Conservation (phyloP, 148 eudicot genomes). For the Pouteria glomerata region DNA sequence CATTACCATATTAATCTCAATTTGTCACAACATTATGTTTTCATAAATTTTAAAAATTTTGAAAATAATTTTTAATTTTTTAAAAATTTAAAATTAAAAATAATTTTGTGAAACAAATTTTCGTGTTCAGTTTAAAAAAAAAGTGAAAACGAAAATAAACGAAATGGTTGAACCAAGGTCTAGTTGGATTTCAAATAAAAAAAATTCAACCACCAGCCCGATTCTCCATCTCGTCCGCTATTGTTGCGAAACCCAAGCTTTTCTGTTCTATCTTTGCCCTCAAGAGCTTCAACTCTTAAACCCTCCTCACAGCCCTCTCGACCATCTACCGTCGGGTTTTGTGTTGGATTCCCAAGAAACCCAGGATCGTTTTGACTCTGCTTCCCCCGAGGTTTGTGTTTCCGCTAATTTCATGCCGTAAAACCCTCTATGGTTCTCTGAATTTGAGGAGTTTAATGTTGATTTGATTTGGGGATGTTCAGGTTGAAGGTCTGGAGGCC, state of each 20-base stretch:
- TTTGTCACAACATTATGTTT: no score
- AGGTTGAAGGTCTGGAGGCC: background rate
- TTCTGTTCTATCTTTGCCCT: slow-evolving; percentile 14
- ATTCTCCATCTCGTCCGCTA: slow-evolving; percentile 22
- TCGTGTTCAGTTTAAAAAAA: no score
- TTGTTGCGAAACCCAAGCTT: slow-evolving; percentile 18
- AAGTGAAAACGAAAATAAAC: no score
- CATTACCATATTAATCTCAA: no score
- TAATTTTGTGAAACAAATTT: no score
- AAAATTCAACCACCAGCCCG: slow-evolving; percentile 23
- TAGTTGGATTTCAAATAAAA: no score
- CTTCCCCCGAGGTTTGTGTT: background rate
- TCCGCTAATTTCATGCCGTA: background rate
- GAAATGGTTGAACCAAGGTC: no score
- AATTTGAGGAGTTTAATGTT: background rate
- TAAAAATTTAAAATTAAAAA: no score
- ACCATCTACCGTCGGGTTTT: slow-evolving; percentile 17
- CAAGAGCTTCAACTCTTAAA: slow-evolving; percentile 14
- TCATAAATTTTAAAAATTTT: no score
- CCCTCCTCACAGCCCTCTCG: slow-evolving; percentile 13
- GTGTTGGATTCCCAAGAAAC: slow-evolving; percentile 25
- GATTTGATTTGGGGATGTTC: background rate
- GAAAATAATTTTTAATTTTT: no score
- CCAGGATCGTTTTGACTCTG: slow-evolving; percentile 7
- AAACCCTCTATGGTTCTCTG: background rate